phyloP scores from a whole-genome alignment of 441 rosid species.

The Erodium texanum region DNA sequence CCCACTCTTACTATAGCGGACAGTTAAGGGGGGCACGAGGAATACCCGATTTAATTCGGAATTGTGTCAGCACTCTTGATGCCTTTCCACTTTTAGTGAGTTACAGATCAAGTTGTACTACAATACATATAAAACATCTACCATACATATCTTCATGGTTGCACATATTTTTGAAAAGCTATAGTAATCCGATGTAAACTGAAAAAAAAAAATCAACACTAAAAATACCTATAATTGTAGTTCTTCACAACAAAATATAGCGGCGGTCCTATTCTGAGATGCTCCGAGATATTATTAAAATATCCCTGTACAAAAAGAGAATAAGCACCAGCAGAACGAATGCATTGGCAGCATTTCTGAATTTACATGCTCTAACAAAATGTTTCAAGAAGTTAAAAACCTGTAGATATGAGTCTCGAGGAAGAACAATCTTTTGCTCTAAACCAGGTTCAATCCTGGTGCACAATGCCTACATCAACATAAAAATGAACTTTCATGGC shows the following conservation, averaged over 20 bases:
- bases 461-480: conserved; percentile 51
- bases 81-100: too few species aligned
- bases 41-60: too few species aligned
- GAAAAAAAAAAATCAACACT: neutral
- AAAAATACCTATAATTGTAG: conserved; percentile 74
- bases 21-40: too few species aligned
- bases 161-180: neutral
- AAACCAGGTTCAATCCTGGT: conserved; percentile 92
- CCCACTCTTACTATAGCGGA: too few species aligned
- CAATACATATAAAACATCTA: too few species aligned
- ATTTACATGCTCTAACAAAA: conserved; percentile 13
- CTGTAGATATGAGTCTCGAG: conserved; percentile 94
- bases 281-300: conserved; percentile 67
- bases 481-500: conserved; percentile 2
- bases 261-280: conserved; percentile 94
- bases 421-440: conserved; percentile 97
- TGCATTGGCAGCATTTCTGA: neutral
- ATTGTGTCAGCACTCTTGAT: too few species aligned
- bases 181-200: neutral
- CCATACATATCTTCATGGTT: too few species aligned
- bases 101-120: too few species aligned
- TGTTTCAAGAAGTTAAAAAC: conserved; percentile 30
- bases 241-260: conserved; percentile 87
- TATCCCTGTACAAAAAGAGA: conserved; percentile 55
- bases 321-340: conserved; percentile 18